A percentile compares a stretch with the other conserved stretches of the same genome.
phyloP scores from a whole-genome alignment of 768 basidiomycete genomes.

The Hygrocybe punicea region DNA sequence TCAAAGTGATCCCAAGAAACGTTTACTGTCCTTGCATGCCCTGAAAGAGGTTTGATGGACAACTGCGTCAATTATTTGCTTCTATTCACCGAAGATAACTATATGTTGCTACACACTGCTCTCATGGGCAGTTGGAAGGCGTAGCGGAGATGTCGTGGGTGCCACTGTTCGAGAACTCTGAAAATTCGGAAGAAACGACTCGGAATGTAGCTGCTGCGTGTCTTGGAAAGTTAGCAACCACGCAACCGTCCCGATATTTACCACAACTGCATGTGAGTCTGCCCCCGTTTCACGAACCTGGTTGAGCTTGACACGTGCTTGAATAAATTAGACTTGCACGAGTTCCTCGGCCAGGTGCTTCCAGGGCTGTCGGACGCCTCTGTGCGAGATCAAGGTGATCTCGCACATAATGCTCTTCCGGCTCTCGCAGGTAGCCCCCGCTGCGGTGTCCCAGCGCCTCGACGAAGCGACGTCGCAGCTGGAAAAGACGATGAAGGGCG shows the following conservation, averaged over 20 bases:
- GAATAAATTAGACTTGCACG: conserved; percentile 78
- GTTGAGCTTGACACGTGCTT: conserved; percentile 88
- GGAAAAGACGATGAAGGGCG: conserved; percentile 86
- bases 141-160: conserved; percentile 89
- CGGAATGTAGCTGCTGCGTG: conserved; percentile 95
- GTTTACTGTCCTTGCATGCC: conserved; percentile 84
- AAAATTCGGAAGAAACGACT: conserved; percentile 85
- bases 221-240: conserved; percentile 90
- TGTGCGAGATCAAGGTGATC: conserved; percentile 95
- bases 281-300: neutral
- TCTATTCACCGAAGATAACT: neutral
- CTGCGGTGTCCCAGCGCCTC: conserved; percentile 75
- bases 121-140: conserved; percentile 75
- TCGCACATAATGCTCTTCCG: conserved; percentile 95
- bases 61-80: neutral
- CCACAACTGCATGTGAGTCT: conserved; percentile 86
- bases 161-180: conserved; percentile 88
- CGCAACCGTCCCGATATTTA: conserved; percentile 85
- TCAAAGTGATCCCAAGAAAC: conserved; percentile 70
- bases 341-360: conserved; percentile 78
- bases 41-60: conserved; percentile 74
- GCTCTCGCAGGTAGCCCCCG: conserved; percentile 80
- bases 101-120: conserved; percentile 89
- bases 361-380: conserved; percentile 83
- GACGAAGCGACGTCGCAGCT: conserved; percentile 82